phyloP scores from a whole-genome alignment of 768 basidiomycete species.

The Mycena amicta region DNA sequence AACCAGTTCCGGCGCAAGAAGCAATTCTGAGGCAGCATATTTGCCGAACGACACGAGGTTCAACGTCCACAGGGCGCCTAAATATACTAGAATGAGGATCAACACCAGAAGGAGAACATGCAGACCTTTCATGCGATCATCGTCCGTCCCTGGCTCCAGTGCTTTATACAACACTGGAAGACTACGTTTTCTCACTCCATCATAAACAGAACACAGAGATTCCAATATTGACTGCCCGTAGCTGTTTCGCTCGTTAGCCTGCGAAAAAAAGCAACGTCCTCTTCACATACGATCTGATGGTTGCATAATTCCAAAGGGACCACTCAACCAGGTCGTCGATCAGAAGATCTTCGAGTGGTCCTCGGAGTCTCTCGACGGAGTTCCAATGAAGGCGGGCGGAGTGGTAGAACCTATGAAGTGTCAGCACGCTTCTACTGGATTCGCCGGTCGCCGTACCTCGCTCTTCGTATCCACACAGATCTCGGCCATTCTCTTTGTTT shows the following conservation, averaged over 20 bases:
- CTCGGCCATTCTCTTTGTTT: constrained; percentile 65
- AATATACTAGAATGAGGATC: not conserved
- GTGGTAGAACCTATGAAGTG: constrained; percentile 68
- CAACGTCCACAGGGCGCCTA: constrained; percentile 74
- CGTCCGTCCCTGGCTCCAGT: constrained; percentile 70
- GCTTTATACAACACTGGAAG: constrained; percentile 60
- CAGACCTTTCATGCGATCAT: constrained; percentile 85
- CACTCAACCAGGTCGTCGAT: constrained; percentile 76
- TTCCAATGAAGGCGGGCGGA: constrained; percentile 73
- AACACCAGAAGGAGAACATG: not conserved
- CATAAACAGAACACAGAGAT: constrained; percentile 58
- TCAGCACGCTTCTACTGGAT: not conserved
- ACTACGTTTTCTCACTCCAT: constrained; percentile 67
- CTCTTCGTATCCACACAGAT: constrained; percentile 67
- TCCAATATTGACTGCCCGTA: constrained; percentile 54
- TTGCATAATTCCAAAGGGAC: constrained; percentile 77
- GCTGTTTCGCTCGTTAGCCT: constrained; percentile 35
- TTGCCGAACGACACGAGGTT: constrained; percentile 66
- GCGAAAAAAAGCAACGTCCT: constrained; percentile 24
- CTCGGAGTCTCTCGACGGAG: constrained; percentile 66
- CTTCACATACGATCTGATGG: constrained; percentile 49
- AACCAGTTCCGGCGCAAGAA: constrained; percentile 59
- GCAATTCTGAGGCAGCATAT: constrained; percentile 65
- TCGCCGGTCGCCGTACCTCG: constrained; percentile 46
- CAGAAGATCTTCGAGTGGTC: constrained; percentile 58